These are phyloP conservation scores for Boletus albobrunnescens DNA, from an alignment of 1,284 basidiomycete genomes.

Conservation along the genomic window DNA sequence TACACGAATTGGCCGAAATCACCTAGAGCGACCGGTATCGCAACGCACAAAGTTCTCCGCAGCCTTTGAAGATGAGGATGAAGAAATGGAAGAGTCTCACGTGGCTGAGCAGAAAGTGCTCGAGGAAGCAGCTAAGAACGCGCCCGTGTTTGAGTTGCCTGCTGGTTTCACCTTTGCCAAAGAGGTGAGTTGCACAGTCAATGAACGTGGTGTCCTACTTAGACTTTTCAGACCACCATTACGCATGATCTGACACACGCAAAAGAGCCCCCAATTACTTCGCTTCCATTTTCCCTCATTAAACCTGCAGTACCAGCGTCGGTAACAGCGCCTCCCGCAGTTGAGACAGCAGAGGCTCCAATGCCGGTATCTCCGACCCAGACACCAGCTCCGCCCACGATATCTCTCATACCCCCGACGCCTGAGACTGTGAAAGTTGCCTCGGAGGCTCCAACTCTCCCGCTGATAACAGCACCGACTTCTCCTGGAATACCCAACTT, in stretches of 20 bases:
- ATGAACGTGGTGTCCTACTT: constrained; percentile 2
- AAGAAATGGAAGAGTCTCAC: constrained; percentile 44
- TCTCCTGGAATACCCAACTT: constrained; percentile 45
- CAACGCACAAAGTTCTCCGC: constrained; percentile 59
- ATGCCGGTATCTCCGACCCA: constrained; percentile 4
- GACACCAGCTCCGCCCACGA: constrained; percentile 15
- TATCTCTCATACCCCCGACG: constrained; percentile 32
- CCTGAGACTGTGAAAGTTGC: constrained; percentile 23
- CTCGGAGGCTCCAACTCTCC: constrained; percentile 18
- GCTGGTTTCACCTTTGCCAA: constrained; percentile 64
- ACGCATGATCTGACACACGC: constrained; percentile 39
- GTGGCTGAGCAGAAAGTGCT: constrained; percentile 41
- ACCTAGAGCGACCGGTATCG: constrained; percentile 46
- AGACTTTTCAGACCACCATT: constrained; percentile 30
- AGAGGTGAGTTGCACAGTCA: constrained; percentile 42
- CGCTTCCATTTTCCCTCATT: constrained; percentile 63
- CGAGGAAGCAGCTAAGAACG: constrained; percentile 51
- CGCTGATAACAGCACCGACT: constrained; percentile 3
- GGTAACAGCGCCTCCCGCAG: constrained; percentile 1
- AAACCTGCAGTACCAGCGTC: constrained; percentile 35
- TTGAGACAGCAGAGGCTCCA: constrained; percentile 5
- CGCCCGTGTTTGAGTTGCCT: constrained; percentile 57
- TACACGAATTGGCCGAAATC: constrained; percentile 48
- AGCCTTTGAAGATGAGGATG: constrained; percentile 56
- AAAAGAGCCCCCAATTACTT: constrained; percentile 61